Percentiles rank a stretch among this genome's conserved stretches.
phyloP scores from a whole-genome alignment of 2,329 filamentous ascomycete genomes.

The Epicoccum nigrum region DNA sequence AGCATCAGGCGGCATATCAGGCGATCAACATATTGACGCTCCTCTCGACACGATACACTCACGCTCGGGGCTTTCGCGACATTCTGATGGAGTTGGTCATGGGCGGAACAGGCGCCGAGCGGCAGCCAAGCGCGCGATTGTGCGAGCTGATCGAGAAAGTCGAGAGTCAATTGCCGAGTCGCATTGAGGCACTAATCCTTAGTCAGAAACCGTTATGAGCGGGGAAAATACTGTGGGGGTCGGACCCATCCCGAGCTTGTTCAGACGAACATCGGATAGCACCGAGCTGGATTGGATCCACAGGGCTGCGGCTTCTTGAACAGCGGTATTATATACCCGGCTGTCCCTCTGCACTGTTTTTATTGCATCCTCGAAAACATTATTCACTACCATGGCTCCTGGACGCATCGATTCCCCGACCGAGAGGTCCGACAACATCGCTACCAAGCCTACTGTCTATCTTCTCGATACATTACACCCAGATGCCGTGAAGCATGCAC shows the following conservation, averaged over 20 bases:
- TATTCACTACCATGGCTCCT: conserved; percentile 14
- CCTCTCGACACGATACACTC: not conserved
- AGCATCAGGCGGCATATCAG: not conserved
- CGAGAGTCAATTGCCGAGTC: not conserved
- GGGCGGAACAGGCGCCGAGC: not conserved
- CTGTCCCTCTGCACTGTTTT: not conserved
- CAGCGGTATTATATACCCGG: not conserved
- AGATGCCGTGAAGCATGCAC: conserved; percentile 43
- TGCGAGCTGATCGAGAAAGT: not conserved
- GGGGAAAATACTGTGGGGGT: not conserved
- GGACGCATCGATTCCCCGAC: conserved; percentile 13
- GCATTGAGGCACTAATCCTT: not conserved
- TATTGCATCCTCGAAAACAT: not conserved
- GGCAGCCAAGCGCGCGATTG: not conserved
- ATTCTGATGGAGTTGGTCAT: not conserved
- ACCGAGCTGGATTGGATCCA: too few relatives aligned
- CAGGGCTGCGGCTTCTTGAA: not conserved
- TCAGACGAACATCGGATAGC: not conserved
- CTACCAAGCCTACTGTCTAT: conserved; percentile 46
- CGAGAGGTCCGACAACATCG: not conserved
- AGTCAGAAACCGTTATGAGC: not conserved
- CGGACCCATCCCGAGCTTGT: not conserved
- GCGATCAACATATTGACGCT: not conserved
- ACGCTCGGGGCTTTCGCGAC: not conserved
- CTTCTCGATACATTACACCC: conserved; percentile 51